Base-by-base conservation (phyloP, 805 yeast species). In the Metschnikowia bowlesiae region DNA sequence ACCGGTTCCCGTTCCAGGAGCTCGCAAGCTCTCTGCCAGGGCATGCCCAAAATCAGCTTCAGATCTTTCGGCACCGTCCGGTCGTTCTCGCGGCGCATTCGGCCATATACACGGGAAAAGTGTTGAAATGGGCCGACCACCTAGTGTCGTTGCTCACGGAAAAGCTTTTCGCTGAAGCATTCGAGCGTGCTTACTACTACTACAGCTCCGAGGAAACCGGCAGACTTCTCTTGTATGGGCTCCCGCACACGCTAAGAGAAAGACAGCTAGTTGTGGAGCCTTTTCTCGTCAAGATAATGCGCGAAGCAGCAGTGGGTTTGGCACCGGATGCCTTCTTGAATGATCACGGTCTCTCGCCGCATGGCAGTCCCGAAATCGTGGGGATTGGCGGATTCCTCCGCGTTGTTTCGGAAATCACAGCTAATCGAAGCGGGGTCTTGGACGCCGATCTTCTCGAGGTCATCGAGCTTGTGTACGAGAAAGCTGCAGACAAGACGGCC, bases 91-190 rank as follows among this genome's bases (percentile, higher is more conserved):
- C 60, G 13, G 53, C 52, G 22, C 48, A 55, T 2, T 54, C 46
- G 39, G 73, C 78, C 22, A 43, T 89, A 0, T 76, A 68, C 6
- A 73, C 83, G 2, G 96, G 91, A 0, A 71, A 81, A 26, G 65
- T 82, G 13, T 70, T 82, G 2, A 82, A 77, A 56, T 89, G 90
- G 96, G 88, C 85, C 0, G 91, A 86, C 55, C 69, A 74, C 29
- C 63, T 87, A 1, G 63, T 79, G 50, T 70, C 66, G 6, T 60
- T 79, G 10, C 69, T 89, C 44, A 69, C 78, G 9, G 56, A 66
- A 1, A 81, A 78, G 1, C 63, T 76, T 22, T 84, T 82, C 48
- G 63, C 78, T 6, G 68, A 64, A 2, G 91, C 95, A 0, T 70
- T 88, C n/a, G 64, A 69, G 2, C 68, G 76, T 13, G 84, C 87